Base-by-base conservation (phyloP, 345 rosid genomes). In the Eucalyptus shirleyi region DNA sequence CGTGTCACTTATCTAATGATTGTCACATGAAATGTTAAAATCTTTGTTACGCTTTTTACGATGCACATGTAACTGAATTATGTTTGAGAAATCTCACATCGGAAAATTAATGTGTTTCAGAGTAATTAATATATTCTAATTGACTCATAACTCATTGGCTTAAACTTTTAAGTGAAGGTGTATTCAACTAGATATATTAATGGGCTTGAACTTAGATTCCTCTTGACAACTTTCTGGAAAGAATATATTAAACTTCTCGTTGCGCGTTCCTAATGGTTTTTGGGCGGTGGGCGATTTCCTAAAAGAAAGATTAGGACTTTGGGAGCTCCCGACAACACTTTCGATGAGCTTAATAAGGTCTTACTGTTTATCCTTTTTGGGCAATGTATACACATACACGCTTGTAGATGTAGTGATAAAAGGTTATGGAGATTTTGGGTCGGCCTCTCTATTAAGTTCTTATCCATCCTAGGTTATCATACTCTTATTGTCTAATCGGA, bases 171-270 rank as follows among this genome's bases (percentile, higher is more conserved):
- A 53, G 2, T 8, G 5, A 53, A 53, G 0, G 1, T 53, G 26
- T 53, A 53, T 53, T 4, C 59, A 53, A 53, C 5, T 53, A 4
- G 4, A 53, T 19, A 21, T 53, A 53, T 53, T 19, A 53, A 53
- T 0, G 4, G 26, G 2, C 5, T 53, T 0, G 11, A 4, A 53
- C 11, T 8, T 8, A 11, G 23, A 11, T 59, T 28, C 15, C 13
- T 59, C n/a, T 59, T 59, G 7, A 21, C 4, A 2, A 59, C 12
- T 28, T 59, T 28, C 15, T 0, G 2, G 2, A 53, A 53, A 53
- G 56, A 19, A 59, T 4, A 5, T 24, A 59, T 10, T 8, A 59
- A 26, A 24, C 14, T 24, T 24, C 4, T 24, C n/a, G 14, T 26
- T 24, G 30, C 30, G 13, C 6, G 4, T 19, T 56, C 62, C 62